phyloP scores from a whole-genome alignment of 768 basidiomycete genomes.

The Astraeus odoratus region DNA sequence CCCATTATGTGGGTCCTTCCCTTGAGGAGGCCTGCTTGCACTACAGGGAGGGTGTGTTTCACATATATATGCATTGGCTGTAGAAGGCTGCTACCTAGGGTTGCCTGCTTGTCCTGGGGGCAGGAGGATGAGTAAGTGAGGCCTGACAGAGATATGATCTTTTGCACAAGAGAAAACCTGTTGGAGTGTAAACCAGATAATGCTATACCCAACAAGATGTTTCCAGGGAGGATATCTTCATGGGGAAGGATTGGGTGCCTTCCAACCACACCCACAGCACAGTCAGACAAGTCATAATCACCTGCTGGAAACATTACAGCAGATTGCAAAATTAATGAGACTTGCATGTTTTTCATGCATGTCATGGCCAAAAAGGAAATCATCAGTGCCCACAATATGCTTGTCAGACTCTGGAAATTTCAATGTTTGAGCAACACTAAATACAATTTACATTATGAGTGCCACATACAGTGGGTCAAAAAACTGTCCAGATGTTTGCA shows the following conservation, averaged over 20 bases:
- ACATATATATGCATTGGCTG: slow-evolving; percentile 91
- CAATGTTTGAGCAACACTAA: too few relatives aligned
- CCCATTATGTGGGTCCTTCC: slow-evolving; percentile 98
- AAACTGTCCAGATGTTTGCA: too few relatives aligned
- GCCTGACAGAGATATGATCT: slow-evolving; percentile 67
- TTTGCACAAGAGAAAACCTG: slow-evolving; percentile 95
- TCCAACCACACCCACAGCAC: slow-evolving; percentile 96
- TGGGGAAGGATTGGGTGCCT: slow-evolving; percentile 74
- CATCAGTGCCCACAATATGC: too few relatives aligned
- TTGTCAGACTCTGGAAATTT: too few relatives aligned
- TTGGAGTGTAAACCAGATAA: slow-evolving; percentile 96
- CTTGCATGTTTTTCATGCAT: too few relatives aligned
- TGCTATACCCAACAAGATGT: slow-evolving; percentile 81
- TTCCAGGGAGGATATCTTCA: slow-evolving; percentile 63
- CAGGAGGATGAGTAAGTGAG: slow-evolving; percentile 65
- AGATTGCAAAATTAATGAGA: too few relatives aligned
- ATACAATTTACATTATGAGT: too few relatives aligned
- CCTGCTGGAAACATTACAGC: slow-evolving; percentile 47
- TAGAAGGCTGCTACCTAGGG: slow-evolving; percentile 74
- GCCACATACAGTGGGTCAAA: too few relatives aligned
- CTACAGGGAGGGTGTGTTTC: slow-evolving; percentile 76
- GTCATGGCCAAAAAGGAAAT: too few relatives aligned
- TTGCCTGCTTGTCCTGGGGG: slow-evolving; percentile 64
- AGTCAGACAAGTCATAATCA: slow-evolving; percentile 98
- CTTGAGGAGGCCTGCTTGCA: slow-evolving; percentile 74